Evolutionary conservation across 352 stramenopile genomes (phyloP).

Genomic region (Globisporangium iwayamae): DNA sequence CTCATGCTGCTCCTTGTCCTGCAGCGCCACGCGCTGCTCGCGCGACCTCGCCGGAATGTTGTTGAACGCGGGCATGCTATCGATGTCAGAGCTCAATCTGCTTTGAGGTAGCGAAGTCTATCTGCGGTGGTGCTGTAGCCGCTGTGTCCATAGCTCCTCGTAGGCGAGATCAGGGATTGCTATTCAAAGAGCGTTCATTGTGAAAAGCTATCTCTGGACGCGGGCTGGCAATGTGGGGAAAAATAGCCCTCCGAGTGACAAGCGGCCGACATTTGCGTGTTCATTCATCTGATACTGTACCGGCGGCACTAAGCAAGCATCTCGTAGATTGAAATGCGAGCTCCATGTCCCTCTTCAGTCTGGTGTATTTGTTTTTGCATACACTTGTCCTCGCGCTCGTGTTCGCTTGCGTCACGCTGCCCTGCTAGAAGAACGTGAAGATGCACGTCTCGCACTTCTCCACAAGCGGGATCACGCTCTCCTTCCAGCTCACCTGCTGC

Average conservation of each 20-base stretch:
- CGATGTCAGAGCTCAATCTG: slow-evolving; percentile 3
- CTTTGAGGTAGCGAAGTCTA: background rate
- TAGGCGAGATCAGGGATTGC: too few relatives aligned
- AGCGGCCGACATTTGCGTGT: too few relatives aligned
- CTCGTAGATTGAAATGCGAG: background rate
- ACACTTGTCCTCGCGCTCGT: background rate
- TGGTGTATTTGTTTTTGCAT: too few relatives aligned
- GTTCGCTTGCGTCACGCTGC: background rate
- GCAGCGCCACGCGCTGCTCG: slow-evolving; percentile 61
- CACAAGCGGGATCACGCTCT: slow-evolving; percentile 70
- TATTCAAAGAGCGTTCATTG: too few relatives aligned
- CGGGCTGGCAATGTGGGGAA: too few relatives aligned
- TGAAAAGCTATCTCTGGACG: too few relatives aligned
- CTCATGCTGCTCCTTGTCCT: slow-evolving; percentile 78
- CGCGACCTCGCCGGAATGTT: slow-evolving; percentile 73
- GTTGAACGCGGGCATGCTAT: slow-evolving; percentile 44
- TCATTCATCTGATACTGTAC: background rate
- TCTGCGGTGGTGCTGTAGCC: background rate
- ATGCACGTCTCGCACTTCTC: slow-evolving; percentile 75
- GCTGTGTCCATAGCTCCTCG: too few relatives aligned
- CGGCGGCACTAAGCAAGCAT: too few relatives aligned
- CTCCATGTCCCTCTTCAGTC: too few relatives aligned
- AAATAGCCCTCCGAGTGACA: too few relatives aligned
- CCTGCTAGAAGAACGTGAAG: slow-evolving; percentile 66
- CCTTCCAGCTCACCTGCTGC: slow-evolving; percentile 59